phyloP scores from a whole-genome alignment of 257 asterid genomes.

The Penstemon eatonii region DNA sequence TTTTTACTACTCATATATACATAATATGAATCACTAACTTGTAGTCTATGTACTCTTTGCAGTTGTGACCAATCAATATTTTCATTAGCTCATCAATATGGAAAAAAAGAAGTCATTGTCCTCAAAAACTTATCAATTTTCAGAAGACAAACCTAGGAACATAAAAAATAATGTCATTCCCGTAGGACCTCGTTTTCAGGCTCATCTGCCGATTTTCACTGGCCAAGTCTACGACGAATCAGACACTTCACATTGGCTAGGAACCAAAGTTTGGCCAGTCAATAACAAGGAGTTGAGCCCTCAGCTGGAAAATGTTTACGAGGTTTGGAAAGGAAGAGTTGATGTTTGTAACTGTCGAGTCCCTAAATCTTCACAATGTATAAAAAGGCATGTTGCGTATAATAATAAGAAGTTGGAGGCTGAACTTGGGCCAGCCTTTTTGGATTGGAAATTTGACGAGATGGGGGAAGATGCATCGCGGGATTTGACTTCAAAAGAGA shows the following conservation, averaged over 20 bases:
- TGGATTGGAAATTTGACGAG: constrained; percentile 29
- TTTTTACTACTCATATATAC: no score
- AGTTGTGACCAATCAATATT: not conserved
- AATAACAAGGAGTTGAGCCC: not conserved
- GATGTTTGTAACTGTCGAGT: constrained; percentile 16
- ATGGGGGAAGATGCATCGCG: constrained; percentile 33
- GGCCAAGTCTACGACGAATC: not conserved
- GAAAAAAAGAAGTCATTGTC: not conserved
- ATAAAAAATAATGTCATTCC: not conserved
- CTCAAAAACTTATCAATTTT: not conserved
- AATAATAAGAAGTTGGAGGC: constrained; percentile 23
- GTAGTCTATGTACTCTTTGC: no score
- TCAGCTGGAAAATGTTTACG: not conserved
- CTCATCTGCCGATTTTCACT: constrained; percentile 25
- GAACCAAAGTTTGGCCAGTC: constrained; percentile 29
- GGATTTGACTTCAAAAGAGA: constrained; percentile 30
- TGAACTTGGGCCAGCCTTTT: constrained; percentile 35
- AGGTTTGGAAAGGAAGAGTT: constrained; percentile 30
- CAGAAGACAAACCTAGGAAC: not conserved
- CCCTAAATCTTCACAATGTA: constrained; percentile 30
- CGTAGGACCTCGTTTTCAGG: constrained; percentile 32
- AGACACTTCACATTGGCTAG: constrained; percentile 28
- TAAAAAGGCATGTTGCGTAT: constrained; percentile 22
- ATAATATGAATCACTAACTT: no score
- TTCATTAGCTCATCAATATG: not conserved